phyloP scores from a whole-genome alignment of 257 asterid species.

The Nicotiana undulata region DNA sequence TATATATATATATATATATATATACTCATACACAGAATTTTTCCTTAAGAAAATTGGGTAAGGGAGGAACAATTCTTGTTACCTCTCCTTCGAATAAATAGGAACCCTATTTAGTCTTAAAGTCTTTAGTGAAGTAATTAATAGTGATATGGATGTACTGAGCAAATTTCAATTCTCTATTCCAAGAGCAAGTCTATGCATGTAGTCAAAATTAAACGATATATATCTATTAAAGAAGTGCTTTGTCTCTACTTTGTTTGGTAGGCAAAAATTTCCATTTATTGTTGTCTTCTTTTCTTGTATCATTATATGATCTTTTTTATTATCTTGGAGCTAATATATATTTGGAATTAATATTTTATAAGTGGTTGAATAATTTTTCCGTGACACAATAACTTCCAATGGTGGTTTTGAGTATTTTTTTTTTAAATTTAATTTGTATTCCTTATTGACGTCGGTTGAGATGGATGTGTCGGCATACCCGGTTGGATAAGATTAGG shows the following conservation, averaged over 20 bases:
- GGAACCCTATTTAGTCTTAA: neutral
- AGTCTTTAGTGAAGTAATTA: too few relatives aligned
- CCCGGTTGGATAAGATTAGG: too few relatives aligned
- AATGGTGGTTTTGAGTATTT: neutral
- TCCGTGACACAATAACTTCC: neutral
- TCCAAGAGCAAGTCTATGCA: neutral
- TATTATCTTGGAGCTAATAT: neutral
- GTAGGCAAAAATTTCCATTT: neutral
- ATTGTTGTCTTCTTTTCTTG: neutral
- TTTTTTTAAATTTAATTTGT: too few relatives aligned
- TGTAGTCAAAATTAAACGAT: too few relatives aligned
- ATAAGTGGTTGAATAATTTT: neutral
- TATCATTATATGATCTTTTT: neutral
- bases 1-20: too few relatives aligned
- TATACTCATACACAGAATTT: too few relatives aligned
- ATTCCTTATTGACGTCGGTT: too few relatives aligned
- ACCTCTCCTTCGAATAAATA: neutral
- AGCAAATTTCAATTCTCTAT: neutral
- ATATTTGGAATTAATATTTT: neutral
- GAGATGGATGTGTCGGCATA: too few relatives aligned
- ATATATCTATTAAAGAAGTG: neutral
- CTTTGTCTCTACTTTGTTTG: neutral
- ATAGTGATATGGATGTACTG: too few relatives aligned
- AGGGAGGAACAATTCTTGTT: neutral
- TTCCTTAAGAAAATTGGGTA: neutral